A percentile compares a stretch with the other conserved stretches of the same genome.
These are phyloP conservation scores for barrel medic (Medicago truncatula) DNA, from an alignment of 306 rosid genomes.

Conservation along the genomic window DNA sequence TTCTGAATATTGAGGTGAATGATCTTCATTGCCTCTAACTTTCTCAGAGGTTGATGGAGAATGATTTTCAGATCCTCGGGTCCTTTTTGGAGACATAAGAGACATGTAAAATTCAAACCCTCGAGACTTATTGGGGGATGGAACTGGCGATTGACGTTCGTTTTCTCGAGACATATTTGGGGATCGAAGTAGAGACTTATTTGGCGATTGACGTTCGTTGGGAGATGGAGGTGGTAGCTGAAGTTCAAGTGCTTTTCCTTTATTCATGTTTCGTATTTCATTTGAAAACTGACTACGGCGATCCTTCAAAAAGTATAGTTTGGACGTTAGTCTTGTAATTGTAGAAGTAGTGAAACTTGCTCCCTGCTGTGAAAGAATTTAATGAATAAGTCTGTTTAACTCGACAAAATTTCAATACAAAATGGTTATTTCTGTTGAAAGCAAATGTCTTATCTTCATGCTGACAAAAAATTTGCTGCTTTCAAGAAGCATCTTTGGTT, in stretches of 20 bases:
- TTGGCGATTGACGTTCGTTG: too few relatives aligned
- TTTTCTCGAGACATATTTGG: conserved; percentile 39
- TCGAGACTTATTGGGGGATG: conserved; percentile 41
- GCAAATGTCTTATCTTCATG: conserved; percentile 9
- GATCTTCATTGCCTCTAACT: conserved; percentile 40
- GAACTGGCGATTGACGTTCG: conserved; percentile 29
- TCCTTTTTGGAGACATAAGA: conserved; percentile 37
- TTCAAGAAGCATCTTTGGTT: background rate
- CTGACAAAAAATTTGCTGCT: background rate
- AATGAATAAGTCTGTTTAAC: background rate
- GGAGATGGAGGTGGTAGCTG: conserved; percentile 40
- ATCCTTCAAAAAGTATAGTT: conserved; percentile 75
- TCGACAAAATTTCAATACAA: conserved; percentile 3
- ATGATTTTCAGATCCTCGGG: conserved; percentile 32
- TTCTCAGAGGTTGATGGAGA: conserved; percentile 34
- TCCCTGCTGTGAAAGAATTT: conserved; percentile 49
- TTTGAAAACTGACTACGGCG: conserved; percentile 53
- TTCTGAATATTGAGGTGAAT: conserved; percentile 42
- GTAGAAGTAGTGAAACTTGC: conserved; percentile 52
- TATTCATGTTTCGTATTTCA: conserved; percentile 26
- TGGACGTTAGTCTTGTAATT: conserved; percentile 65
- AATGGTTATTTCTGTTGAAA: background rate
- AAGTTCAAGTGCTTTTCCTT: conserved; percentile 44
- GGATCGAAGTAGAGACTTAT: too few relatives aligned
- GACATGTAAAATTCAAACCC: conserved; percentile 40